Evolutionary conservation across 169 alveolate species (phyloP), one percentile per base, ranked within the genome.

Genomic region (Toxoplasma gondii): DNA sequence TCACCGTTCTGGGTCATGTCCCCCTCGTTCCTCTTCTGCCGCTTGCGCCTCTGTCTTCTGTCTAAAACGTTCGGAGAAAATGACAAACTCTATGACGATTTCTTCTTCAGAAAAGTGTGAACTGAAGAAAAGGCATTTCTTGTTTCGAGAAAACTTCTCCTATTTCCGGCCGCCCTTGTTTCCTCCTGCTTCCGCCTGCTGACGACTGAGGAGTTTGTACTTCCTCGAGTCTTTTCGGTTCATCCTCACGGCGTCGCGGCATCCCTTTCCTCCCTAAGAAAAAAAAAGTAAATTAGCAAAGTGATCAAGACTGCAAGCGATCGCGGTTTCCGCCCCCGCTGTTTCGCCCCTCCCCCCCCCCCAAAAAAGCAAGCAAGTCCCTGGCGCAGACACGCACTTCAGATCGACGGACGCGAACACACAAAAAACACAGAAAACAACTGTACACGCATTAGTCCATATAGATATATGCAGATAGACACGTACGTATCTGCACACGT

Each of bases 191-290:
- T 70, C 44, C 36, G 34, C 44, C 29, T 19, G n/a, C 91, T 86
- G 70, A 74, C 74, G 86, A 69, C 36, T 45, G 53, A 69, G 82
- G 82, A 82, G 92, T 67, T 92, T 95, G 82, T 91, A 92, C n/a
- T 92, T 95, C 70, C 83, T 45, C 70, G 93, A 36, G 41, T 95
- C 96, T 58, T 88, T 95, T 34, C 94, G 83, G 91, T 84, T 91
- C 96, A 95, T 95, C 41, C 88, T 64, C 5, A 67, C 84, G 80
- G 90, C 74, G 91, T 95, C 95, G 31, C 96, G 88, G 93, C 95
- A 93, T 1, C 96, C 96, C 44, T 45, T 92, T 58, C 96, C 96
- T 24, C 96, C 96, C 96, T 94, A 88, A 81, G 43, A 10, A 81
- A n/a, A n/a, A 31, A 54, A 17, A 43, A 67, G 27, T 31, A 36